These are phyloP conservation scores for Tetradesmus lagerheimii DNA, from an alignment of 139 green algal genomes.

Conservation along the genomic window DNA sequence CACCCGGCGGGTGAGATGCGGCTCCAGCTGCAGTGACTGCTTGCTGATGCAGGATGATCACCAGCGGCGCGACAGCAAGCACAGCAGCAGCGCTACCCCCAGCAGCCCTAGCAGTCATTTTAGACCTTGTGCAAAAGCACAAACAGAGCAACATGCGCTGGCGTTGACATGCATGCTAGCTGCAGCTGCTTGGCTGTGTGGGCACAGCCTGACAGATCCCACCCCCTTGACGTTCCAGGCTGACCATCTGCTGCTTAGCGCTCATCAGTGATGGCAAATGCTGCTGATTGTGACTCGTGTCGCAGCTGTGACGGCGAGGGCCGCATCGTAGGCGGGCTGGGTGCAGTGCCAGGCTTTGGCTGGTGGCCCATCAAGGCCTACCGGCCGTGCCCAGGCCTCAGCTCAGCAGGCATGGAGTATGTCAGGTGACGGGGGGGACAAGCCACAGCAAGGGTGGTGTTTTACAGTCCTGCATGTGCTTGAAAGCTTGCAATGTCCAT, in stretches of 20 bases:
- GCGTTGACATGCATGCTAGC: too few relatives aligned
- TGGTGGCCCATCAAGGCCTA: conserved; percentile 96
- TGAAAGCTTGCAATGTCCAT: too few relatives aligned
- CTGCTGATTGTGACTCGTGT: background rate
- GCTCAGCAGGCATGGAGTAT: conserved; percentile 75
- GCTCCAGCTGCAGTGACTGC: background rate
- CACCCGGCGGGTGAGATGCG: conserved; percentile 46
- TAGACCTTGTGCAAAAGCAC: too few relatives aligned
- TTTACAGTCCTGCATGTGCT: too few relatives aligned
- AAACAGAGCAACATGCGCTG: too few relatives aligned
- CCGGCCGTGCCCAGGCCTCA: conserved; percentile 75
- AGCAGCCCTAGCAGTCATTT: background rate
- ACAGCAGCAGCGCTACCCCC: background rate
- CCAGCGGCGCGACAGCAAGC: background rate
- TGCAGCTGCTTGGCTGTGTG: too few relatives aligned
- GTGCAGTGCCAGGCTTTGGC: conserved; percentile 76
- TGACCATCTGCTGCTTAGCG: background rate
- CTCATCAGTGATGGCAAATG: background rate
- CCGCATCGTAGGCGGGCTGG: conserved; percentile 80
- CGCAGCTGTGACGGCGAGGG: conserved; percentile 80
- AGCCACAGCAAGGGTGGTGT: background rate
- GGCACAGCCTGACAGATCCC: too few relatives aligned
- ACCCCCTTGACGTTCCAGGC: too few relatives aligned
- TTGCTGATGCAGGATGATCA: background rate
- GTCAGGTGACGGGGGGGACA: conserved; percentile 61